Evolutionary conservation across 768 basidiomycete species (phyloP), one percentile per base, ranked within the genome.

Genomic region (Cytidiella melzeri): DNA sequence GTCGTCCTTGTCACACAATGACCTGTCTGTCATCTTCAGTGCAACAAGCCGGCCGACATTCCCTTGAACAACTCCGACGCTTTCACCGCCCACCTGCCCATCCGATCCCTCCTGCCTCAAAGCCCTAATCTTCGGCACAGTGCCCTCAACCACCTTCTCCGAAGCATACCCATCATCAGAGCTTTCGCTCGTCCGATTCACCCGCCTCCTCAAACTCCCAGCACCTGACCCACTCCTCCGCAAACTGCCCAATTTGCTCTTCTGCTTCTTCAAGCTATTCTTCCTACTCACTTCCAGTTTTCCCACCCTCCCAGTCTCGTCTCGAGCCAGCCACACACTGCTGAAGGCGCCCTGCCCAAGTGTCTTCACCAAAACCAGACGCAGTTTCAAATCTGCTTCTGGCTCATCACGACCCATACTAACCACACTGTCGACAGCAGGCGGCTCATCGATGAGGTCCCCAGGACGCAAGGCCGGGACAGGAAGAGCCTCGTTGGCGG

Each of bases 261-360:
- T 58, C 43, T 58, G 59, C 19, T 59, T 45, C 40, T 55, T 51
- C 0, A 64, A 48, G 15, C 60, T 60, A 6, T 50, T 56, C 52
- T 57, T 58, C 28, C 62, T 53, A 23, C 55, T 52, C 43, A 62
- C 58, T 55, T 59, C 67, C 40, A 63, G 55, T 21, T 55, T 58
- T 26, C 54, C 57, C 6, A 66, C 49, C 1, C 51, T 45, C 1
- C 58, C 61, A 4, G 50, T 42, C 12, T 52, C 43, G 18, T 61
- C 59, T 40, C 75, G 71, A 2, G 84, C 86, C 5, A 87, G 74
- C 83, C 86, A 89, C 12, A 91, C 87, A 42, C 73, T 74, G 41
- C 80, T 83, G 64, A 91, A 91, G 1, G 85, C 77, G 37, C 87
- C 87, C 28, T 79, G 75, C 19, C 87, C 87, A 2, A 91, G 72